These are phyloP conservation scores for Maudiozyma barnettii DNA, from an alignment of 805 yeast genomes.

Conservation along the genomic window DNA sequence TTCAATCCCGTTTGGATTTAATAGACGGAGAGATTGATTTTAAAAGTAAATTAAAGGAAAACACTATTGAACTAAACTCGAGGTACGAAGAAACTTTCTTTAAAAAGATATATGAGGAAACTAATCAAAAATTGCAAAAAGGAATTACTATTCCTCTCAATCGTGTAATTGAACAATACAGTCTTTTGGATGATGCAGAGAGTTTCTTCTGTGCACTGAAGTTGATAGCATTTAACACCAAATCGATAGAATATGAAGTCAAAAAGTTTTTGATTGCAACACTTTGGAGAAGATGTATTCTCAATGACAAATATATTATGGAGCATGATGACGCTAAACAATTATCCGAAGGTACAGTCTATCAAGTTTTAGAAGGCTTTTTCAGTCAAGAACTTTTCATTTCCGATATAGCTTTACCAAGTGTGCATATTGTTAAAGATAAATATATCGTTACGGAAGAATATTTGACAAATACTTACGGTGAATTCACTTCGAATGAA, in stretches of 20 bases:
- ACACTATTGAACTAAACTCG: slow-evolving; percentile 17
- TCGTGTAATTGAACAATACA: slow-evolving; percentile 45
- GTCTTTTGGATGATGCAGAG: slow-evolving; percentile 34
- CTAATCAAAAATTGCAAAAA: slow-evolving; percentile 19
- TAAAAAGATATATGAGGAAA: slow-evolving; percentile 14
- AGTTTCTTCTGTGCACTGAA: slow-evolving; percentile 40
- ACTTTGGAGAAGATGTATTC: slow-evolving; percentile 54
- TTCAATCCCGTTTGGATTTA: slow-evolving; percentile 42
- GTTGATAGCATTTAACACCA: slow-evolving; percentile 34
- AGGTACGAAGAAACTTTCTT: slow-evolving; percentile 16
- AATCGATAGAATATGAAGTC: slow-evolving; percentile 23
- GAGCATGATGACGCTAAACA: slow-evolving; percentile 37
- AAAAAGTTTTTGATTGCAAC: slow-evolving; percentile 28
- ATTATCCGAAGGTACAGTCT: slow-evolving; percentile 36
- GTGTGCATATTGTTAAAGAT: slow-evolving; percentile 9
- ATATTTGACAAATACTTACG: slow-evolving; percentile 13
- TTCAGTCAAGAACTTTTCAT: slow-evolving; percentile 29
- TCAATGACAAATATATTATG: slow-evolving; percentile 44
- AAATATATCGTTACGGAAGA: slow-evolving; percentile 8
- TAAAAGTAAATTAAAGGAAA: slow-evolving; percentile 20
- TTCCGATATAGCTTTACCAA: slow-evolving; percentile 26
- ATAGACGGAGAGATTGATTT: slow-evolving; percentile 42
- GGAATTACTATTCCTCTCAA: slow-evolving; percentile 33
- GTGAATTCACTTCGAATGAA: slow-evolving; percentile 1
- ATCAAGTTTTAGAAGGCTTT: slow-evolving; percentile 33